A percentile compares a stretch with the other conserved stretches of the same genome.
These are phyloP conservation scores for Kodamaea arcana DNA, from an alignment of 1,139 yeast genomes.

Conservation along the genomic window DNA sequence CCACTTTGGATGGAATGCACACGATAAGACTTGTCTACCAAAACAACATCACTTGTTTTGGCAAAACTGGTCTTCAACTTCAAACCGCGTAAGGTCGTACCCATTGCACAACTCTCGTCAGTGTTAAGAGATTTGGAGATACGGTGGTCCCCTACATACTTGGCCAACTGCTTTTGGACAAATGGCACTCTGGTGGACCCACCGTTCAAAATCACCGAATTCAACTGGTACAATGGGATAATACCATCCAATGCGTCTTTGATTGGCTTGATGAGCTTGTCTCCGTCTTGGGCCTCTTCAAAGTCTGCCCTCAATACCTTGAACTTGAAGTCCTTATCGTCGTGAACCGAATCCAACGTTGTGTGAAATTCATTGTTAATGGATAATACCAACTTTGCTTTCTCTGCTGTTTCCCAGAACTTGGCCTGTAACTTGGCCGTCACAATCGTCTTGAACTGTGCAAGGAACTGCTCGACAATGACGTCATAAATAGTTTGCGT, in stretches of 20 bases:
- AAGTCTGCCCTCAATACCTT: constrained; percentile 71
- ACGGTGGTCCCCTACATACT: constrained; percentile 55
- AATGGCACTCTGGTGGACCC: constrained; percentile 92
- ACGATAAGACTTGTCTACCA: constrained; percentile 53
- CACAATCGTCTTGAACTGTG: constrained; percentile 29
- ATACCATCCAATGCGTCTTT: constrained; percentile 43
- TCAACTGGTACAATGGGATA: constrained; percentile 14
- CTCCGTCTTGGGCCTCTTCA: constrained; percentile 52
- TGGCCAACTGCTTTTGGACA: constrained; percentile 57
- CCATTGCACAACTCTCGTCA: constrained; percentile 91
- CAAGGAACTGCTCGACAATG: constrained; percentile 54
- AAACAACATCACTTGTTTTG: constrained; percentile 57
- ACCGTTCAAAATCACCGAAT: constrained; percentile 78
- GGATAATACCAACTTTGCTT: constrained; percentile 78
- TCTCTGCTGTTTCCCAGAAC: constrained; percentile 79
- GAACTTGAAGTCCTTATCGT: constrained; percentile 70
- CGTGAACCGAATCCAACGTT: constrained; percentile 64
- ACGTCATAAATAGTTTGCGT: constrained; percentile 63
- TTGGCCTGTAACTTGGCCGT: constrained; percentile 63
- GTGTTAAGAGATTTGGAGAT: constrained; percentile 90
- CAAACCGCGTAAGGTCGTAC: constrained; percentile 81
- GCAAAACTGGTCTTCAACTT: constrained; percentile 41
- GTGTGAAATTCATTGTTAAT: constrained; percentile 78
- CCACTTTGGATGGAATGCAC: constrained; percentile 12
- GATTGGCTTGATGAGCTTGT: constrained; percentile 54